Evolutionary conservation across 164 flowering plant species (phyloP).

Genomic region (Akebia trifoliata): DNA sequence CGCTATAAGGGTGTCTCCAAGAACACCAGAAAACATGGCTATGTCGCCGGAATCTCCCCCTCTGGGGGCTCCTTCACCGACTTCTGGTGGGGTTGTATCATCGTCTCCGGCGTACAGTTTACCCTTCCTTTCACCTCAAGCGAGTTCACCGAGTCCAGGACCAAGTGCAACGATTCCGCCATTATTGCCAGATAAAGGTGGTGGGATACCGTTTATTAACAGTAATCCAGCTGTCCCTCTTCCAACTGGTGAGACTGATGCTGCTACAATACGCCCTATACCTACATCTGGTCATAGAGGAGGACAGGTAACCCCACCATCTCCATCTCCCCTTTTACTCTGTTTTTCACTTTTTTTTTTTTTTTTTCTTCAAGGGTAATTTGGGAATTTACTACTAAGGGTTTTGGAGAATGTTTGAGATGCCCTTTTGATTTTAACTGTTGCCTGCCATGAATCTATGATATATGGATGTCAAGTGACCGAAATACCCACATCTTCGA

Average conservation of each 20-base stretch:
- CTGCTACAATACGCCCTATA: conserved; percentile 64
- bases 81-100: conserved; percentile 45
- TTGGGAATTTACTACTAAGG: no score
- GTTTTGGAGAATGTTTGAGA: no score
- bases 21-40: conserved; percentile 13
- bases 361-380: no score
- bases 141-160: conserved; percentile 29
- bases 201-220: conserved; percentile 68
- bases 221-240: conserved; percentile 93
- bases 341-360: neutral
- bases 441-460: neutral
- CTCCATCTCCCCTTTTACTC: neutral
- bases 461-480: no score
- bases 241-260: conserved; percentile 86
- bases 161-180: conserved; percentile 28
- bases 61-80: conserved; percentile 39
- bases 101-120: conserved; percentile 56
- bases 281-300: conserved; percentile 46
- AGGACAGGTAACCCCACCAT: conserved; percentile 37
- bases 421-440: neutral
- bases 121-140: conserved; percentile 53
- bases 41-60: conserved; percentile 31
- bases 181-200: conserved; percentile 39
- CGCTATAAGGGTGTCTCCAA: conserved; percentile 42
- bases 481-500: no score